Conservation (phyloP, 2,329 filamentous ascomycete genomes). For the Fusarium decemcellulare region DNA sequence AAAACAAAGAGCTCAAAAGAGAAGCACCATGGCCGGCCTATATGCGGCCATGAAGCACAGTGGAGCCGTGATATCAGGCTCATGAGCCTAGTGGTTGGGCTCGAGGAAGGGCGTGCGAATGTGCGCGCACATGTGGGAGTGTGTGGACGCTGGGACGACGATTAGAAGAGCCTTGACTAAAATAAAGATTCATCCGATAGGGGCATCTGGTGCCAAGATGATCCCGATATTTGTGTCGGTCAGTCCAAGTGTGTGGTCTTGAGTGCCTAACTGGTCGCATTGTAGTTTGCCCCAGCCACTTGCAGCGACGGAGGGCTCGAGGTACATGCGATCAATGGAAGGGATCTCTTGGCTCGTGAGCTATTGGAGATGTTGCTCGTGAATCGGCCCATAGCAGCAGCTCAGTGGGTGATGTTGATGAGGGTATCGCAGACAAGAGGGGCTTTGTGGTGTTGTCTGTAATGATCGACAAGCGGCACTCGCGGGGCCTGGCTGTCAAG, state of each 20-base stretch:
- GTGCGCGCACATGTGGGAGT: slow-evolving; percentile 39
- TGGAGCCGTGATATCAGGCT: slow-evolving; percentile 50
- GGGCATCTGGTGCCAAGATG: too few relatives aligned
- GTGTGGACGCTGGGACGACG: slow-evolving; percentile 14
- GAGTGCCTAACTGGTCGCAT: slow-evolving; percentile 26
- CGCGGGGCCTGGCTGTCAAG: slow-evolving; percentile 17
- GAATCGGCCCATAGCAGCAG: slow-evolving; percentile 39
- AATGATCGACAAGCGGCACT: slow-evolving; percentile 27
- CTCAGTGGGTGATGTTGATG: slow-evolving; percentile 31
- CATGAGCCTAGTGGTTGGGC: slow-evolving; percentile 44
- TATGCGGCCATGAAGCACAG: slow-evolving; percentile 54
- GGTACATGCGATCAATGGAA: slow-evolving; percentile 32
- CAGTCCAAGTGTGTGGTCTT: not conserved
- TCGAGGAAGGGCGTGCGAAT: slow-evolving; percentile 31
- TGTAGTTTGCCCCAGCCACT: slow-evolving; percentile 43
- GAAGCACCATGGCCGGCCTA: slow-evolving; percentile 49
- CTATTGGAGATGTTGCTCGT: slow-evolving; percentile 38
- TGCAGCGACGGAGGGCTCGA: slow-evolving; percentile 32
- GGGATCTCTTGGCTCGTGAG: slow-evolving; percentile 35
- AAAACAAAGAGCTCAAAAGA: slow-evolving; percentile 47
- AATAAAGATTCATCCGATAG: too few relatives aligned
- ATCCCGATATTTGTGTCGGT: too few relatives aligned
- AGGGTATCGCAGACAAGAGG: slow-evolving; percentile 24
- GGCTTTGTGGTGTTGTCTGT: slow-evolving; percentile 31
- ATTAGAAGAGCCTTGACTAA: too few relatives aligned